phyloP scores from a whole-genome alignment of 176 grass and related monocot genomes.

The Aegilops sharonensis region DNA sequence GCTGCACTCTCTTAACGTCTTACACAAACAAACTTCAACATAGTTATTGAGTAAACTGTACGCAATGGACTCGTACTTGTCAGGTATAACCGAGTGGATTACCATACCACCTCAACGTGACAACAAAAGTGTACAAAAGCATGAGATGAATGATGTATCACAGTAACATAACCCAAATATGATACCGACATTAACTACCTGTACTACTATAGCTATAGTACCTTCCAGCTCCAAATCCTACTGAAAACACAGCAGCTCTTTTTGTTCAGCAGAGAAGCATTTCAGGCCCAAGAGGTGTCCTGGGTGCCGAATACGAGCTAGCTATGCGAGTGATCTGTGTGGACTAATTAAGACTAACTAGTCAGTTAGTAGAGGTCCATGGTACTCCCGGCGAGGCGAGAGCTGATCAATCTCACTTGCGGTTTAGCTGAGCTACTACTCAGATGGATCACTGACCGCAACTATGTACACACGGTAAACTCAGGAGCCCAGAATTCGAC shows the following conservation, averaged over 20 bases:
- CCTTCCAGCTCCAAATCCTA: neutral
- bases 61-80: neutral
- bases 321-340: neutral
- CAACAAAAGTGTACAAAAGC: neutral
- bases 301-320: neutral
- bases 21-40: neutral
- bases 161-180: neutral
- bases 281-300: neutral
- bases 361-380: neutral
- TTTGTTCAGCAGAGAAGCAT: neutral
- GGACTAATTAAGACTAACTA: neutral
- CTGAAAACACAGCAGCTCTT: neutral
- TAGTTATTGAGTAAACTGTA: neutral
- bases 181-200: neutral
- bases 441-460: too few relatives aligned
- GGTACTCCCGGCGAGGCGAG: neutral
- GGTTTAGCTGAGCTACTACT: neutral
- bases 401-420: neutral
- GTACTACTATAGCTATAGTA: neutral
- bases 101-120: neutral
- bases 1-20: neutral
- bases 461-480: too few relatives aligned
- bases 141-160: neutral
- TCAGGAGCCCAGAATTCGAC: too few relatives aligned
- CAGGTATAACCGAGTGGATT: conserved; percentile 5